A percentile compares a stretch with the other conserved stretches of the same genome.
Conservation (phyloP, 164 flowering plant species). For the Umbilicus rupestris region DNA sequence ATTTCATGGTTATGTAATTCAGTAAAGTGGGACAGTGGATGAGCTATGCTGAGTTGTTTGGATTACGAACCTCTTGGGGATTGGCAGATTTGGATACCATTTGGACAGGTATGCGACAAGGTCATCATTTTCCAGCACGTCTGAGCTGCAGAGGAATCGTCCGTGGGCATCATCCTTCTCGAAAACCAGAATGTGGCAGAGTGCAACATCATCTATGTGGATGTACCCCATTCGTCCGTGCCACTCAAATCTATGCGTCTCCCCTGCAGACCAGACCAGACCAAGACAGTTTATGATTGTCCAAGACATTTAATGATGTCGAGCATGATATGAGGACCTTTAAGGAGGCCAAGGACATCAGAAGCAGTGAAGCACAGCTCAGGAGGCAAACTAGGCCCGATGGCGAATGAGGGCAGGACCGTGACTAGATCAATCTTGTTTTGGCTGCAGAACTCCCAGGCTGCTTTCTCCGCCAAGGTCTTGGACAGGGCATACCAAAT, state of each 20-base stretch:
- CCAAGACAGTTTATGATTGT: no score
- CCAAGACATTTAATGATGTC: neutral
- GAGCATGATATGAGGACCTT: slow-evolving; percentile 30
- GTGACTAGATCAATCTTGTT: slow-evolving; percentile 66
- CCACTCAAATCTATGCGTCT: slow-evolving; percentile 43
- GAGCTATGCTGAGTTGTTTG: neutral
- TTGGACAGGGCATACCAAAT: slow-evolving; percentile 79
- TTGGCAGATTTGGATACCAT: slow-evolving; percentile 52
- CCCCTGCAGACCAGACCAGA: slow-evolving; percentile 50
- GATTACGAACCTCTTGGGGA: slow-evolving; percentile 40
- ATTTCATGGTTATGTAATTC: neutral
- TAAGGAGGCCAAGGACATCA: slow-evolving; percentile 65
- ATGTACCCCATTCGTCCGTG: slow-evolving; percentile 93
- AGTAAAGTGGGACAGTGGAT: neutral
- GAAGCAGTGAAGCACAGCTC: slow-evolving; percentile 60
- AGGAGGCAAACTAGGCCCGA: slow-evolving; percentile 74
- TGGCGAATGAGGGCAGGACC: slow-evolving; percentile 60
- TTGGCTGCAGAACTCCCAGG: slow-evolving; percentile 69
- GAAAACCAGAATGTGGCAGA: slow-evolving; percentile 60
- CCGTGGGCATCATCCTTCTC: slow-evolving; percentile 53
- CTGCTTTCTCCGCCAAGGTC: slow-evolving; percentile 71
- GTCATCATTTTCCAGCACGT: slow-evolving; percentile 46
- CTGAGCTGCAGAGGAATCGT: slow-evolving; percentile 66
- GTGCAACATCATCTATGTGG: slow-evolving; percentile 88
- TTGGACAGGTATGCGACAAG: slow-evolving; percentile 34